Conservation (phyloP, 106 monocot genomes). For the Dioscorea alata region DNA sequence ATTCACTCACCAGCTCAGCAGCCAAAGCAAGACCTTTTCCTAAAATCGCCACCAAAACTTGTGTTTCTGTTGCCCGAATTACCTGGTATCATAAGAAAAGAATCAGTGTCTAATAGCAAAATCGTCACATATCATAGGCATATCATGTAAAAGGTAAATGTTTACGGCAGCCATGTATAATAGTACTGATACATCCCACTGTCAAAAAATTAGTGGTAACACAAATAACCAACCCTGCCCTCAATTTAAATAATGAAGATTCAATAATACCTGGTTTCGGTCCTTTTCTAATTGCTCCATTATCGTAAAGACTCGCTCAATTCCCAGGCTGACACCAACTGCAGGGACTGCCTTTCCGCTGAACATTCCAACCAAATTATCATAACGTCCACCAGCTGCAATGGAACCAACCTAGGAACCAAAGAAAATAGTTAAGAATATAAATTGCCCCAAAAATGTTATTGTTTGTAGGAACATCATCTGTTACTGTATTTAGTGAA, state of each 20-base stretch:
- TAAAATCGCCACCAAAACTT: constrained; percentile 85
- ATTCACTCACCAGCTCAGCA: constrained; percentile 55
- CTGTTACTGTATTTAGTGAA: too few relatives aligned
- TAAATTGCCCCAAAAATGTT: too few relatives aligned
- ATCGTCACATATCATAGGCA: background rate
- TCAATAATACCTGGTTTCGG: constrained; percentile 50
- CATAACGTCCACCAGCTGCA: constrained; percentile 96
- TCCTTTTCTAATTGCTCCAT: constrained; percentile 73
- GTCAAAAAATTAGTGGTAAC: background rate
- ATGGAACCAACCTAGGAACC: constrained; percentile 87
- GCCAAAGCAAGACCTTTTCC: constrained; percentile 65
- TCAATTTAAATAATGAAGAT: too few relatives aligned
- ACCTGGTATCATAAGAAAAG: constrained; percentile 23
- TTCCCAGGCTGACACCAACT: constrained; percentile 95
- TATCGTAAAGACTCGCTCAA: constrained; percentile 90
- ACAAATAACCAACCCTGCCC: too few relatives aligned
- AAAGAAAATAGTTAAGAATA: background rate
- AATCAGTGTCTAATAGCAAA: background rate
- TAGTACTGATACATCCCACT: background rate
- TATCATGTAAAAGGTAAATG: background rate
- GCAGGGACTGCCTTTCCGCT: constrained; percentile 96
- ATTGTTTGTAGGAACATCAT: too few relatives aligned
- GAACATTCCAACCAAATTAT: constrained; percentile 98
- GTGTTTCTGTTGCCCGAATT: constrained; percentile 76
- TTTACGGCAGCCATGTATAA: background rate